These are phyloP conservation scores for Trypethelium eluteriae DNA, from an alignment of 495 filamentous ascomycete genomes.

Conservation along the genomic window DNA sequence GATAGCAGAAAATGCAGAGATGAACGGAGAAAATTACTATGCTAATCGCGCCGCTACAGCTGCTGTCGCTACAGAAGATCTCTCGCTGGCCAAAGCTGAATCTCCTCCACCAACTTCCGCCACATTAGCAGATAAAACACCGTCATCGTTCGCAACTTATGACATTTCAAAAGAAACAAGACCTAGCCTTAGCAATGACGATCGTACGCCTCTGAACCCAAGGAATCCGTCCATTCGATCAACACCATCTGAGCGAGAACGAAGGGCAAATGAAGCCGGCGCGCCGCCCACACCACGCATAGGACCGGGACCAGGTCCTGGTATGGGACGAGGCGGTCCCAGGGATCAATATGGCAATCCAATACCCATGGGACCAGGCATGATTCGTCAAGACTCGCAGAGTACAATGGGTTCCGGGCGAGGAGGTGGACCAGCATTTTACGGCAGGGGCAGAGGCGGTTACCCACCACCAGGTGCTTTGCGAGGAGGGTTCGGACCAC, in stretches of 20 bases:
- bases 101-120: conserved; percentile 46
- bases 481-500: conserved; percentile 41
- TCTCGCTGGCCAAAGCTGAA: conserved; percentile 36
- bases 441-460: conserved; percentile 40
- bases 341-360: conserved; percentile 67
- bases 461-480: conserved; percentile 34
- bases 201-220: conserved; percentile 73
- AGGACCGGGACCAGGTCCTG: conserved; percentile 6
- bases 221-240: conserved; percentile 41
- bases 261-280: background rate
- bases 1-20: conserved; percentile 83
- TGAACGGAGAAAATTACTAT: conserved; percentile 91
- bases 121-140: conserved; percentile 22
- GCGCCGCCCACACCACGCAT: conserved; percentile 1
- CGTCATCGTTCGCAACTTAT: conserved; percentile 70
- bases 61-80: conserved; percentile 32
- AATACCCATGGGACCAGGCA: conserved; percentile 43
- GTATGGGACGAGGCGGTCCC: conserved; percentile 13
- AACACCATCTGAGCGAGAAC: conserved; percentile 9
- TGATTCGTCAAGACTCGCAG: conserved; percentile 49
- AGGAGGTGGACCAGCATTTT: conserved; percentile 32
- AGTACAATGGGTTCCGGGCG: conserved; percentile 24
- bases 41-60: conserved; percentile 56
- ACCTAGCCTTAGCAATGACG: conserved; percentile 55
- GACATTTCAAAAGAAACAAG: conserved; percentile 40